Evolutionary conservation across 305 asterid genomes (phyloP), one percentile per base, ranked within the genome.

Genomic region (Nicotiana rustica): DNA sequence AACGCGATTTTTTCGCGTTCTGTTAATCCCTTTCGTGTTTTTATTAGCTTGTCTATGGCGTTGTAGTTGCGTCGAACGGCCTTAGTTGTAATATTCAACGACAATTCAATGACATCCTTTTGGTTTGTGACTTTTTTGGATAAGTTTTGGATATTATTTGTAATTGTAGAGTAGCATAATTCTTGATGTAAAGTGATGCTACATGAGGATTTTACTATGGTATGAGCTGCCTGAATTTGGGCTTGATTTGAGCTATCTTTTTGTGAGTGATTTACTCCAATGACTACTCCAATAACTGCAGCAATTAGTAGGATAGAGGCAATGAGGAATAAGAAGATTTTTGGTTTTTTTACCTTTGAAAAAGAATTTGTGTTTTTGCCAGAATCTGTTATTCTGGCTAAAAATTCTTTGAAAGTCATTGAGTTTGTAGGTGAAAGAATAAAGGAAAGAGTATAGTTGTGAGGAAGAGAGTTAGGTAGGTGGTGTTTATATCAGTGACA

Each of bases 1-100:
- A 91, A 87, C n/a, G 93, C 95, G 8, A 59, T 38, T 84, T 82
- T 85, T 86, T 86, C 92, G 14, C 95, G 88, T 55, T 19, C 41
- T 49, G 90, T 86, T 67, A 92, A 83, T 1, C 85, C 81, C 10
- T 70, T 59, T 12, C 85, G 85, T 2, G 59, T 38, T 29, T 77
- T 49, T 47, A 80, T 56, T 65, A 86, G 57, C 33, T 88, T 88
- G 82, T 87, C 82, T 25, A 92, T 80, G 82, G 90, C 82, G 90
- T 78, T 80, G 88, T 85, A 85, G 85, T 89, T 90, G 35, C 82
- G 55, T 86, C 84, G 82, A 31, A 89, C 89, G 29, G 88, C 86
- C 77, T 17, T 38, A 55, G 86, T 89, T n/a, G 95, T 92, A 87
- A 87, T 85, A 86, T 86, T 90, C 61, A 92, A 89, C 75, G 91